Conservation (phyloP, 306 rosid genomes). For the Quercus parvula region DNA sequence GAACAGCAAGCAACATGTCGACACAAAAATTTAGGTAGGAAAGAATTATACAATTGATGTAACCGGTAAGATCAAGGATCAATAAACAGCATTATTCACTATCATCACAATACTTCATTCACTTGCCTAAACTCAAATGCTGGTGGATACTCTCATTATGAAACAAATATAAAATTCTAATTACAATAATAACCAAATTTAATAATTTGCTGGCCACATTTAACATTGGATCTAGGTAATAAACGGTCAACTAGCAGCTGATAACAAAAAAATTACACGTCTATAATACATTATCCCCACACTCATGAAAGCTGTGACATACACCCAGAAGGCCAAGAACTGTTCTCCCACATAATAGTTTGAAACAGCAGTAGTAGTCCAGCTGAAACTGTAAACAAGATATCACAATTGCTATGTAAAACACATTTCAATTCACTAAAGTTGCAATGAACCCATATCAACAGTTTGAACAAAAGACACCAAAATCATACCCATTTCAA, state of each 20-base stretch:
- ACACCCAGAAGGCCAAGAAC: not conserved
- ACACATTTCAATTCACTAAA: not conserved
- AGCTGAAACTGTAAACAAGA: not conserved
- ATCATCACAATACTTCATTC: not conserved
- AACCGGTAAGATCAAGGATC: not conserved
- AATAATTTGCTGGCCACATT: not conserved
- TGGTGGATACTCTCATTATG: not conserved
- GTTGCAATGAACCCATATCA: not conserved
- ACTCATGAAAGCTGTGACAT: not conserved
- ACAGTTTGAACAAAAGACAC: too few species aligned
- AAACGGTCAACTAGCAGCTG: not conserved
- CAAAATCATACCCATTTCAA: too few species aligned
- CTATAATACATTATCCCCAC: not conserved
- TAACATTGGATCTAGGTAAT: not conserved
- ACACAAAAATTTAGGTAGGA: not conserved
- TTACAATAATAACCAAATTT: not conserved
- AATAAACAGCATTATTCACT: not conserved
- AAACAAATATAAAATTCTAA: not conserved
- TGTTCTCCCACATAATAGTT: not conserved
- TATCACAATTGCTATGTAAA: too few species aligned
- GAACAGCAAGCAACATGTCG: not conserved
- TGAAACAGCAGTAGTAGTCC: not conserved
- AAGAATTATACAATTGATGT: too few species aligned
- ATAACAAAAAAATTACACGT: not conserved
- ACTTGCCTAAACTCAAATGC: not conserved